A percentile compares a stretch with the other conserved stretches of the same genome.
Evolutionary conservation across 2,329 filamentous ascomycete genomes (phyloP).

Genomic region (Talaromyces sp.): DNA sequence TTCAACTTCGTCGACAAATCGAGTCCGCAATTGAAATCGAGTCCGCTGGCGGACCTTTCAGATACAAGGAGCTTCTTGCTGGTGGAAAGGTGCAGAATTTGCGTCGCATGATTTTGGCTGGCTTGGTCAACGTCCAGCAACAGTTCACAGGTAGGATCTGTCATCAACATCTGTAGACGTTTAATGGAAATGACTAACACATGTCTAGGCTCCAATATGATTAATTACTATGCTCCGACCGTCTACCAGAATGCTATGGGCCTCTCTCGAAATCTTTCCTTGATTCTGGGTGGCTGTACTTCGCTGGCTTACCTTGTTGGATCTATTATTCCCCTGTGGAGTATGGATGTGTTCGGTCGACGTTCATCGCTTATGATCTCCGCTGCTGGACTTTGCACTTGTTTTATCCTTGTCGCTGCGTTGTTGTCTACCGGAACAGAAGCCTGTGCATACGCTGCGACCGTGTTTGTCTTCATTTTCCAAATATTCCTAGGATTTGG

Average conservation of each 20-base stretch:
- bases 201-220: conserved; percentile 35
- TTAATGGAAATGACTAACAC: background rate
- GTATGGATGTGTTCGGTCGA: conserved; percentile 48
- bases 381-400: conserved; percentile 47
- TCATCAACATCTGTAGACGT: fast-evolving
- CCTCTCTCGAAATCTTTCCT: conserved; percentile 51
- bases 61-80: conserved; percentile 39
- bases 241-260: conserved; percentile 45
- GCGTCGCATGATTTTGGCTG: conserved; percentile 37
- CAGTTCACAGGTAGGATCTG: conserved; percentile 34
- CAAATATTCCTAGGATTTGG: conserved; percentile 49
- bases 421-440: conserved; percentile 38
- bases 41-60: conserved; percentile 36
- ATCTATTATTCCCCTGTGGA: conserved; percentile 44
- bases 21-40: conserved; percentile 43
- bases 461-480: conserved; percentile 51
- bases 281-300: conserved; percentile 55
- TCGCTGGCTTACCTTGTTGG: conserved; percentile 46
- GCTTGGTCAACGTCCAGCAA: conserved; percentile 40
- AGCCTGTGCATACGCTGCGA: conserved; percentile 44
- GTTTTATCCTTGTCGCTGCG: conserved; percentile 46
- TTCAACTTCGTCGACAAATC: conserved; percentile 23
- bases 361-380: conserved; percentile 46
- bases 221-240: conserved; percentile 46
- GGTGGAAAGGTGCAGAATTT: conserved; percentile 37